A percentile compares a stretch with the other conserved stretches of the same genome.
phyloP scores from a whole-genome alignment of 2,329 filamentous ascomycete species.

The Hymenoscyphus fraxineus region DNA sequence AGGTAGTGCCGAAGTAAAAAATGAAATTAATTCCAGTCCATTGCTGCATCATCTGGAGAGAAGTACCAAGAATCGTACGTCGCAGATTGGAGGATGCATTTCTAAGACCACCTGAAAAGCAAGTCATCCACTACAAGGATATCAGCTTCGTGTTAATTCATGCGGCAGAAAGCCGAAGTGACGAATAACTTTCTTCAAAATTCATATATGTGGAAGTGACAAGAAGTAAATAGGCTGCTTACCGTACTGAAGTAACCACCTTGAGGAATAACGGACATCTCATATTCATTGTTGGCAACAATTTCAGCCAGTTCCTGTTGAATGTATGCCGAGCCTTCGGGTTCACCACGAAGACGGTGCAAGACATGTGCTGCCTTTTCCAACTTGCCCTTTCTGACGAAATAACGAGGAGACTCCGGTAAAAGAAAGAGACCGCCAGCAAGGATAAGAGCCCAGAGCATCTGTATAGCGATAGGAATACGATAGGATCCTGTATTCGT shows the following conservation, averaged over 20 bases:
- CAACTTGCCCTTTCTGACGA: conserved; percentile 71
- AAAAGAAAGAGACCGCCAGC: conserved; percentile 68
- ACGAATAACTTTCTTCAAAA: not conserved
- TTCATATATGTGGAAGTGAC: not conserved
- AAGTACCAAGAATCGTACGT: conserved; percentile 67
- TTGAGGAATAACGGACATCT: conserved; percentile 64
- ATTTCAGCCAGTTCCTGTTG: conserved; percentile 79
- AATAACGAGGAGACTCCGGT: conserved; percentile 83
- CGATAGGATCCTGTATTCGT: conserved; percentile 66
- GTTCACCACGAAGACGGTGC: conserved; percentile 69
- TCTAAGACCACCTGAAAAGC: conserved; percentile 61
- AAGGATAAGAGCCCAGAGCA: conserved; percentile 75
- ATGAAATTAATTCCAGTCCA: conserved; percentile 83
- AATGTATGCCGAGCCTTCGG: conserved; percentile 68
- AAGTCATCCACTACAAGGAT: conserved; percentile 60
- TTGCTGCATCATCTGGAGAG: conserved; percentile 78
- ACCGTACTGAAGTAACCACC: conserved; percentile 51
- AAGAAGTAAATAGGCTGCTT: not conserved
- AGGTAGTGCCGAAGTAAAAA: conserved; percentile 82
- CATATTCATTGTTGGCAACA: conserved; percentile 84
- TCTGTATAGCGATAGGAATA: conserved; percentile 77
- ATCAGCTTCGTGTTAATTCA: not conserved
- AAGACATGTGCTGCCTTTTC: conserved; percentile 61
- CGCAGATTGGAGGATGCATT: conserved; percentile 65
- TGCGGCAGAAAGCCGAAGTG: not conserved